Evolutionary conservation across 2,329 filamentous ascomycete genomes (phyloP), one percentile per base, ranked within the genome.

Genomic region (Aotearoamyces nothofagi): DNA sequence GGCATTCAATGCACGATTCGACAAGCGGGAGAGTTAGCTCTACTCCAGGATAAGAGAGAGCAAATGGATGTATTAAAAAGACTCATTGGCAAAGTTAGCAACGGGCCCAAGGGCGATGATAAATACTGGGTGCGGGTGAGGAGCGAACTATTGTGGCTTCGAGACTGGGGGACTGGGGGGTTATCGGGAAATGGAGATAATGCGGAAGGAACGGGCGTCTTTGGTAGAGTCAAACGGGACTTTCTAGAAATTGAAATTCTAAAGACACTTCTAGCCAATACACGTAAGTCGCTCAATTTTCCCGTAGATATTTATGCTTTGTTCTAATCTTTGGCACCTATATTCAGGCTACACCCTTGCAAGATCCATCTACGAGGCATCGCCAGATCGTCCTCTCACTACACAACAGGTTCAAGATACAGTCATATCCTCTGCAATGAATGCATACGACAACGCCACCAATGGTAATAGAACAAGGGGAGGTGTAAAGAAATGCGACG

Each of bases 391-490:
- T 3, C 63, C 65, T 4, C 55, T 81, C 3, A 43, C 61, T 2
- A 43, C 47, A 3, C 50, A 61, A 3, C 48, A 61, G 5, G 52
- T 82, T 2, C 66, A 71, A 43, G 61, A 69, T 4, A 68, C 70
- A 1, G 57, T 83, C 6, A 55, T 79, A 23, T 59, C 60, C 1
- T 61, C 71, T 26, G 75, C 76, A 2, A 65, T 84, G 56, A 61
- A 67, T 30, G 67, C 76, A 4, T 90, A 84, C 45, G 81, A 90
- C 44, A 81, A 81, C 45, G 80, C 81, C 3, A 80, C 77, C 13
- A 90, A 90, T 43, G 78, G 78, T 1, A 84, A 87, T 41, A 69
- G 70, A 31, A 79, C 68, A 2, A 64, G 80, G 39, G 81, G 81
- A 10, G 77, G 77, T 0, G 62, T 90, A 43, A 82, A 81, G 52